phyloP scores from a whole-genome alignment of 2,329 filamentous ascomycete species.

The Helminthosporium solani region DNA sequence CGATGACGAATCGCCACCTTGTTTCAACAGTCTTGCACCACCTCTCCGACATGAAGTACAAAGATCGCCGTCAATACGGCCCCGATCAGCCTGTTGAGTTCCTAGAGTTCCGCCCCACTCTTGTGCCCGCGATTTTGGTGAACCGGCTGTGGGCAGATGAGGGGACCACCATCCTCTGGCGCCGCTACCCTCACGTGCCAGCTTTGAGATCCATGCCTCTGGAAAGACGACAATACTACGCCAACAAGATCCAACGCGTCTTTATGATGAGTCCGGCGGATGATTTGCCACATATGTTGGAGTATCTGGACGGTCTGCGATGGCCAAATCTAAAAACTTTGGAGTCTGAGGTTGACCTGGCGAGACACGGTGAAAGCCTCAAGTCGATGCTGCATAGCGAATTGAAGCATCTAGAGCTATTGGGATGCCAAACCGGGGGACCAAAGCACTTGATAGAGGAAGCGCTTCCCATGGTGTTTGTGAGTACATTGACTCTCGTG shows the following conservation, averaged over 20 bases:
- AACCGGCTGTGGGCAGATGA: constrained; percentile 38
- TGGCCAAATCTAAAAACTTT: constrained; percentile 34
- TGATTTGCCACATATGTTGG: constrained; percentile 16
- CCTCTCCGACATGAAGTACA: constrained; percentile 35
- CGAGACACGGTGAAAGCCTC: constrained; percentile 19
- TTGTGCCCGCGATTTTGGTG: constrained; percentile 33
- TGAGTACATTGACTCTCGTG: constrained; percentile 8
- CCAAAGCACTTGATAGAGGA: constrained; percentile 23
- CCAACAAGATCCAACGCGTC: constrained; percentile 31
- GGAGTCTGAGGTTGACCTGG: constrained; percentile 33
- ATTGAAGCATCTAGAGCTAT: constrained; percentile 29
- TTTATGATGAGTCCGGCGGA: constrained; percentile 22
- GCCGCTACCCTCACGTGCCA: constrained; percentile 31
- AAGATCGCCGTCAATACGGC: constrained; percentile 31
- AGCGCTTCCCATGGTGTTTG: constrained; percentile 27
- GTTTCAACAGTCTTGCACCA: constrained; percentile 28
- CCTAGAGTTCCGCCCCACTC: constrained; percentile 36
- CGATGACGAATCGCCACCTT: constrained; percentile 25
- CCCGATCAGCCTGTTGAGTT: constrained; percentile 36
- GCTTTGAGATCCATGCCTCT: constrained; percentile 23
- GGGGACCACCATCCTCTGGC: constrained; percentile 36
- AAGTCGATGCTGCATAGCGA: constrained; percentile 23
- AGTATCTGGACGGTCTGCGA: constrained; percentile 25
- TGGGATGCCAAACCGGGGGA: constrained; percentile 24
- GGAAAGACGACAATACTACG: constrained; percentile 31